Conservation (phyloP, 2,329 filamentous ascomycete genomes). For the Fusarium secorum region DNA sequence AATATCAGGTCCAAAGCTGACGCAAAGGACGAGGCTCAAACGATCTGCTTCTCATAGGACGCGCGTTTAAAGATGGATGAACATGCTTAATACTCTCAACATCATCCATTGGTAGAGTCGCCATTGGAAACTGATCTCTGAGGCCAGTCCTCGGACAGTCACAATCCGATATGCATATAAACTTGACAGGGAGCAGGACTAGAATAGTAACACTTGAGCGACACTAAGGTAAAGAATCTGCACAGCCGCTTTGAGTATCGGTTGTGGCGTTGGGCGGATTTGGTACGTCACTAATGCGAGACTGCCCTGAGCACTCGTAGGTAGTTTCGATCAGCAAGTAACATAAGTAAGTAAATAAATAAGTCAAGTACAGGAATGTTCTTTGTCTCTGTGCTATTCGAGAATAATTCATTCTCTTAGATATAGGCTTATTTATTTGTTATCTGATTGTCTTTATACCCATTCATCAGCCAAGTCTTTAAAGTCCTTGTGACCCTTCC, state of each 20-base stretch:
- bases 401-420: neutral
- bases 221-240: neutral
- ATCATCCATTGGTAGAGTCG: conserved; percentile 19
- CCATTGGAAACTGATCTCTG: conserved; percentile 6
- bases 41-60: conserved; percentile 17
- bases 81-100: neutral
- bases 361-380: neutral
- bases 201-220: conserved; percentile 24
- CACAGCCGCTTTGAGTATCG: conserved; percentile 33
- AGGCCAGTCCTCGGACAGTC: conserved; percentile 10
- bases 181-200: conserved; percentile 1
- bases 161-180: conserved; percentile 4
- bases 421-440: neutral
- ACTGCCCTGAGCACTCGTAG: neutral
- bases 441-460: neutral
- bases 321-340: neutral
- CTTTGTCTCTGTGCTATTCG: neutral
- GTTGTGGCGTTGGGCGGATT: conserved; percentile 34
- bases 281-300: conserved; percentile 1
- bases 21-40: conserved; percentile 28
- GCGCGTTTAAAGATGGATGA: conserved; percentile 13
- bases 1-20: conserved; percentile 12
- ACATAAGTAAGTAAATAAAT: neutral
- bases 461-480: conserved; percentile 1
- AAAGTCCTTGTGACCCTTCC: conserved; percentile 7